Base-by-base conservation (phyloP, 208 protist species). In the Trypanosoma lewisi region DNA sequence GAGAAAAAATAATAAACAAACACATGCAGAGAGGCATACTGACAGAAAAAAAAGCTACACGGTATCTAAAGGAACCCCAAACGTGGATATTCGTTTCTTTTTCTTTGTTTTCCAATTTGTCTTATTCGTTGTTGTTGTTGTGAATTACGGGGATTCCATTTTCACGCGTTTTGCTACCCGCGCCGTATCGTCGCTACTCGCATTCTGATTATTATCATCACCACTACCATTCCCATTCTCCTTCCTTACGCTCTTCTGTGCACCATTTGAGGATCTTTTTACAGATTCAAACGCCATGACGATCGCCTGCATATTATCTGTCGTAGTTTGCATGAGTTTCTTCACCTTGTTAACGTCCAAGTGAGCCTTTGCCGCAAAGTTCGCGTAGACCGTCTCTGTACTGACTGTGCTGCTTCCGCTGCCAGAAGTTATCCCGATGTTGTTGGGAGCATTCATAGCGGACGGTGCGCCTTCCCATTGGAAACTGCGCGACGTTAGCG, bases 331-430 rank as follows among this genome's bases (percentile, higher is more conserved):
- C 83, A 93, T 89, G 1, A 90, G 39, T 45, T 75, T 80, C 45
- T 72, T 67, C 19, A 93, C 76, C 31, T 80, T 82, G 34, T 65
- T 30, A 34, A 67, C 61, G n/a, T 78, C 73, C 14, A 93, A 68
- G 49, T 84, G 80, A 0, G 86, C 82, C 21, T 58, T 71, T 27
- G 82, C 80, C 11, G 83, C 72, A 55, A 93, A 93, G 41, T 80
- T 82, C 21, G 67, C 75, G 61, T 85, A 88, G 7, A 80, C 25
- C 0, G 74, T 81, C 30, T 67, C 69, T 9, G 52, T 59, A 12
- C 77, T 50, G 37, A 67, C 67, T 48, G 76, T 74, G 3, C 23
- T 36, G 11, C 37, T 19, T 16, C 23, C 31, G 62, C n/a, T 25
- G 4, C 53, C 21, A 67, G 3, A 16, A 39, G 21, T 41, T 16